Base-by-base conservation (phyloP, 768 basidiomycete species). In the Tulasnella sp. region DNA sequence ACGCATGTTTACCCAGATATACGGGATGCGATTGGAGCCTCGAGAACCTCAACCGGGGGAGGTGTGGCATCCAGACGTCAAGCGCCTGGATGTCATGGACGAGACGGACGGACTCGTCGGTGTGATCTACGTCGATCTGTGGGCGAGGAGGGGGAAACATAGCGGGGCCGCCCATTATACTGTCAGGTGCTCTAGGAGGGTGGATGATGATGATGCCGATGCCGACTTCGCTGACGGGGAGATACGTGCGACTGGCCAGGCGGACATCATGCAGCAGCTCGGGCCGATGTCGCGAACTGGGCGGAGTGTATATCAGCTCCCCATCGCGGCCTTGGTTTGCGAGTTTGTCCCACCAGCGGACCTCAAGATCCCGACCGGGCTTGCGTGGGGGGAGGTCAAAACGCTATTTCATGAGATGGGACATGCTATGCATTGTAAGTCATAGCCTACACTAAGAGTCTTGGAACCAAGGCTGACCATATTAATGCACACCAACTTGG, bases 351-450 rank as follows among this genome's bases (percentile, higher is more conserved):
- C 75, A 27, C 83, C 87, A 21, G 74, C 80, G 2, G 62, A 77
- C 17, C 71, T 77, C n/a, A 72, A 75, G 11, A 85, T 84, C 0
- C 79, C 88, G 4, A 83, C 89, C 0, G 71, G 84, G 51, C 72
- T 99, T 21, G 82, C 84, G 59, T 98, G 93, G 92, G 85, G 87
- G 65, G 92, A 98, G 65, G 89, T 97, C 8, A 76, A 87, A 68
- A 98, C 94, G 1, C 73, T 98, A 22, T 96, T 92, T 73, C 96
- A 99, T 66, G 96, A 99, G 73, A 96, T 98, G 92, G 96, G 96
- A 0, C 96, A 99, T 72, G 96, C 96, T 10, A 92, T 99, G 81
- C 96, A 99, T 69, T 99, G 96, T 97, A 67, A 77, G 92, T 76
- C 15, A n/a, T 46, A 49, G 42, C 2, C 10, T 56, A 41, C 19